Conservation (phyloP, 306 rosid species). For the Rosa multiflora region DNA sequence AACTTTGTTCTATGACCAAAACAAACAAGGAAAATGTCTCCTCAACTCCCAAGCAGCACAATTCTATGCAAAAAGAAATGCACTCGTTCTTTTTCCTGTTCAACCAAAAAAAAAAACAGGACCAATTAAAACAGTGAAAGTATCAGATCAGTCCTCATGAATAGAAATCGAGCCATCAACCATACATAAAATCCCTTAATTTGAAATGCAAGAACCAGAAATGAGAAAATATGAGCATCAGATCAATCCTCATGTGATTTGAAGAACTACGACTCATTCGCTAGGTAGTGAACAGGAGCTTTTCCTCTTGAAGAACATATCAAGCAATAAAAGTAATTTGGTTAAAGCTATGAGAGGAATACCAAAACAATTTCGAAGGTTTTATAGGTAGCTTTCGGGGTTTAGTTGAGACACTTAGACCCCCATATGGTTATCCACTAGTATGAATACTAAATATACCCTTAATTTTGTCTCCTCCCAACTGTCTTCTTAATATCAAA, state of each 20-base stretch:
- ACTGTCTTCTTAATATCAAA: not conserved
- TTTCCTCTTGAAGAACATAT: not conserved
- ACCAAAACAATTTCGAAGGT: not conserved
- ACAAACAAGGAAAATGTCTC: not conserved
- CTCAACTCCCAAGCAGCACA: not conserved
- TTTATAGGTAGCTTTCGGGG: not conserved
- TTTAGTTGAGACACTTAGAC: not conserved
- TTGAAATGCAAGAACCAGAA: not conserved
- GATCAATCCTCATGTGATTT: not conserved
- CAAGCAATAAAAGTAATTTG: not conserved
- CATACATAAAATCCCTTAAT: not conserved
- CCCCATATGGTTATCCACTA: not conserved
- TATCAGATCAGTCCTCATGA: not conserved
- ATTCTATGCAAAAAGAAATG: not conserved
- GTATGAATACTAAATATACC: not conserved
- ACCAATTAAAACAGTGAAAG: not conserved
- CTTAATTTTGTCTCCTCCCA: not conserved
- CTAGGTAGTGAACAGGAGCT: not conserved
- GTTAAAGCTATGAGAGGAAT: not conserved
- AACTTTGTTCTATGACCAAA: too few relatives aligned
- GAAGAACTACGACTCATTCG: not conserved
- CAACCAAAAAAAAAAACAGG: not conserved
- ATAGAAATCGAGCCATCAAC: not conserved
- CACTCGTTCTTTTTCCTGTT: not conserved
- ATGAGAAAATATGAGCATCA: not conserved